Base-by-base conservation (phyloP, 805 yeast species). In the Zygosaccharomyces siamensis region DNA sequence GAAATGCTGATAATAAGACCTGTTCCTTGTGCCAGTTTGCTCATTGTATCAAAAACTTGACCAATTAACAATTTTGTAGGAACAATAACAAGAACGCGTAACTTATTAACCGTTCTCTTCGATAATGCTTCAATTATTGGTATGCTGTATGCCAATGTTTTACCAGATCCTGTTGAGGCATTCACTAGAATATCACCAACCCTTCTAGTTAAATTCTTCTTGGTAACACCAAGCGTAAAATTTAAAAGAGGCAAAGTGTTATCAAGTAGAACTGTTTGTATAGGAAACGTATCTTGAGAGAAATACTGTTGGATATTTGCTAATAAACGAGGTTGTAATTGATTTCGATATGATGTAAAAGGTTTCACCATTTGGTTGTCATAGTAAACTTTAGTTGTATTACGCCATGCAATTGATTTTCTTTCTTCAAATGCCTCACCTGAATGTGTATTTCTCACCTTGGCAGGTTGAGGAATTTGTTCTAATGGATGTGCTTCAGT, bases 131-230 rank as follows among this genome's bases (percentile, higher is more conserved):
- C 89, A 2, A 93, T 74, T 6, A 93, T 76, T 1, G 99, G 98
- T 2, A 92, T 75, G 44, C 81, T 75, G 61, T 92, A 92, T 2
- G 97, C 95, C 47, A 93, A 71, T 0, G 99, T 92, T 63, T 92
- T 92, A 60, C 99, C 99, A 0, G 96, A 86, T 38, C 99, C 99
- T 0, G 99, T 92, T 8, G 95, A 80, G 1, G 99, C 96, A 67
- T 92, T 90, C 5, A 92, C 96, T 39, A 92, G 71, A 16, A 89
- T 66, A 67, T 93, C 96, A 21, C 92, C 92, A 48, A 73, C 72
- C 37, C 78, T 72, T 46, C 74, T 80, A 1, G 87, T 84, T 37
- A 72, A 67, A 23, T 72, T 51, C 47, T 59, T 68, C 49, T 64
- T 70, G 8, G 65, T 63, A 7, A 57, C 51, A 7, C 48, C 46